These are phyloP conservation scores for Jatropha multifida DNA, from an alignment of 441 rosid species.

Conservation along the genomic window DNA sequence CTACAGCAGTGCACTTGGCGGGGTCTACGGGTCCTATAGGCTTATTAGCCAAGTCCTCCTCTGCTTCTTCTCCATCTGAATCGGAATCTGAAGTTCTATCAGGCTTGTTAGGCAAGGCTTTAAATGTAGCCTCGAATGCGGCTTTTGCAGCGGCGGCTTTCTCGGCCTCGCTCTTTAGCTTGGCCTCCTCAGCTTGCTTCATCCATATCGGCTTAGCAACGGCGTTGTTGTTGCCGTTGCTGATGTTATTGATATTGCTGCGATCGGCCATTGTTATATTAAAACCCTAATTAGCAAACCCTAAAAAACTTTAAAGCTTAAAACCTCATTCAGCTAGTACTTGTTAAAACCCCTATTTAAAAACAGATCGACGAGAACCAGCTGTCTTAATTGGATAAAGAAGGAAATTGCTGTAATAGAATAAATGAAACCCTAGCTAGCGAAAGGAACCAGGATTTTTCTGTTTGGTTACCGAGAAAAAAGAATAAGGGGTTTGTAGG, in stretches of 20 bases:
- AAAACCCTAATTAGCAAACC: slow-evolving; percentile 20
- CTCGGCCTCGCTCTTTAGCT: slow-evolving; percentile 88
- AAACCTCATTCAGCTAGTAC: neutral
- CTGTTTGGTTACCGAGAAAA: neutral
- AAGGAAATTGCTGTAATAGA: neutral
- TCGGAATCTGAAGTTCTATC: slow-evolving; percentile 53
- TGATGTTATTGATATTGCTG: neutral
- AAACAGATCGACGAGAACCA: neutral
- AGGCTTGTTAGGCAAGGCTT: slow-evolving; percentile 42
- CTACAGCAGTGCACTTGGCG: slow-evolving; percentile 82
- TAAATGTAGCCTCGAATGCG: slow-evolving; percentile 95
- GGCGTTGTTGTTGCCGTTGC: neutral
- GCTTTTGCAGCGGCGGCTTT: slow-evolving; percentile 94
- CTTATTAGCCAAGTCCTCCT: slow-evolving; percentile 59
- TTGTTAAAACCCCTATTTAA: neutral
- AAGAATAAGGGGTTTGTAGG: neutral
- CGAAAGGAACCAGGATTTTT: neutral
- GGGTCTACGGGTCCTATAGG: slow-evolving; percentile 95
- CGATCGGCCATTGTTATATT: slow-evolving; percentile 28
- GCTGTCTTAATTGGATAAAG: no score
- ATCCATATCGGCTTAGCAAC: slow-evolving; percentile 80
- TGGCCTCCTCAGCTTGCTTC: slow-evolving; percentile 97
- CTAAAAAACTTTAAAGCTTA: neutral
- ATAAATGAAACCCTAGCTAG: neutral
- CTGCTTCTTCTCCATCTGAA: slow-evolving; percentile 71